A percentile compares a stretch with the other conserved stretches of the same genome.
Conservation (phyloP, 352 stramenopile species). For the Thalassiosira mediterranea region DNA sequence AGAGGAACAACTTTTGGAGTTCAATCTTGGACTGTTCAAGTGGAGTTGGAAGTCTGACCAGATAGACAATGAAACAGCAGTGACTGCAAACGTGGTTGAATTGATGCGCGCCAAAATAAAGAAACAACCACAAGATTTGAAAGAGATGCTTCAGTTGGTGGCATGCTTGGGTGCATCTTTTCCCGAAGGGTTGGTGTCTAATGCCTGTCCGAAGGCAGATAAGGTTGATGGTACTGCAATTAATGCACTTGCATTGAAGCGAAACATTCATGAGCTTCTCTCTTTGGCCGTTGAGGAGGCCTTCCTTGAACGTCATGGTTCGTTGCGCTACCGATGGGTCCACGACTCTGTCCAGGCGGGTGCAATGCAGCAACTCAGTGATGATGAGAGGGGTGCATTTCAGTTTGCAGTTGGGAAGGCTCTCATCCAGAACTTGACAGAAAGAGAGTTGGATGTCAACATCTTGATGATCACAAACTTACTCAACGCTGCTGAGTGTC, state of each 20-base stretch:
- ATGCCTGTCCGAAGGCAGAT: neutral
- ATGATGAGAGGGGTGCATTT: neutral
- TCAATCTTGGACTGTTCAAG: conserved; percentile 23
- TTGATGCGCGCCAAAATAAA: conserved; percentile 1
- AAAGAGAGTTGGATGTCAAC: conserved; percentile 9
- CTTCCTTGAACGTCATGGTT: neutral
- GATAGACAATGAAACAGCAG: conserved; percentile 10
- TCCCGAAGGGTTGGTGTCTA: neutral
- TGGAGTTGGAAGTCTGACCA: conserved; percentile 26
- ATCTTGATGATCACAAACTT: conserved; percentile 16
- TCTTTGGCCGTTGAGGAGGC: neutral
- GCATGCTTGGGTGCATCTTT: neutral
- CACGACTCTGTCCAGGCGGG: neutral
- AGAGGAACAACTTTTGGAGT: conserved; percentile 13
- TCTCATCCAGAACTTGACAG: neutral
- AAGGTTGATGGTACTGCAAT: neutral
- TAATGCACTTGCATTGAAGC: neutral
- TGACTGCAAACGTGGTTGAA: conserved; percentile 8
- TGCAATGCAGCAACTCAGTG: neutral
- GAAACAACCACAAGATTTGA: conserved; percentile 1
- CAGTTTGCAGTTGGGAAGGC: neutral
- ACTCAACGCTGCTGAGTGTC: conserved; percentile 3
- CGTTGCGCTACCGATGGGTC: neutral
- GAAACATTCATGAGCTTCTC: neutral
- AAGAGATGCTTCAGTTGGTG: neutral